A percentile compares a stretch with the other conserved stretches of the same genome.
Conservation (phyloP, 768 basidiomycete species). For the Pisolithus marmoratus region DNA sequence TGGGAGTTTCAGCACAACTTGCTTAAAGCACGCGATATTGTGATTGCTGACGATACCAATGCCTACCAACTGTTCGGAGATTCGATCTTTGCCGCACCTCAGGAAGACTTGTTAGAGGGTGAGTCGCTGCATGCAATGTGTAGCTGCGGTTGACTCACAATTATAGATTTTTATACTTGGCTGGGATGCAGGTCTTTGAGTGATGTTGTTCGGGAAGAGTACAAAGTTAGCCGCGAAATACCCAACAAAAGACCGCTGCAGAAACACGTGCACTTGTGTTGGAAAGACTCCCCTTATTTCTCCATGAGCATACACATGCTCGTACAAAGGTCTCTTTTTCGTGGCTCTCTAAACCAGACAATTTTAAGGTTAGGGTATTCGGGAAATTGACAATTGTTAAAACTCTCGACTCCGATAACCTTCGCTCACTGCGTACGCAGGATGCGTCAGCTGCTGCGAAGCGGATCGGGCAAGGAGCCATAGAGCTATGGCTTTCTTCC, state of each 20-base stretch:
- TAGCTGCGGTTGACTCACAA: background rate
- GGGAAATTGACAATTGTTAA: slow-evolving; percentile 60
- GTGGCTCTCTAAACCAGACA: slow-evolving; percentile 58
- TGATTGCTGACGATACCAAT: slow-evolving; percentile 84
- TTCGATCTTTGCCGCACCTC: slow-evolving; percentile 70
- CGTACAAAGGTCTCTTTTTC: slow-evolving; percentile 53
- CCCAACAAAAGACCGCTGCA: slow-evolving; percentile 37
- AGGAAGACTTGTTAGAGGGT: slow-evolving; percentile 91
- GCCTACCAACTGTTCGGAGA: slow-evolving; percentile 75
- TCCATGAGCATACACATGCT: slow-evolving; percentile 80
- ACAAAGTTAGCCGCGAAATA: slow-evolving; percentile 53
- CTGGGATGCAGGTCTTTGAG: slow-evolving; percentile 77
- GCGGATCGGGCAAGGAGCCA: slow-evolving; percentile 47
- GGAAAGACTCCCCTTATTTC: slow-evolving; percentile 83
- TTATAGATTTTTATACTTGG: slow-evolving; percentile 61
- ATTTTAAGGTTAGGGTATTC: slow-evolving; percentile 68
- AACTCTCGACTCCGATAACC: slow-evolving; percentile 47
- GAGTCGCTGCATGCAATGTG: background rate
- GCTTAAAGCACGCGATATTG: slow-evolving; percentile 59
- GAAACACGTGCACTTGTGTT: slow-evolving; percentile 62
- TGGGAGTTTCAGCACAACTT: slow-evolving; percentile 73
- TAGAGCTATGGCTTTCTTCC: slow-evolving; percentile 74
- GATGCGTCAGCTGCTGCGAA: slow-evolving; percentile 73
- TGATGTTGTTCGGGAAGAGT: slow-evolving; percentile 70
- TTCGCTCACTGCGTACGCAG: slow-evolving; percentile 46